Base-by-base conservation (phyloP, 2,329 filamentous ascomycete genomes). In the Venturia nashicola region DNA sequence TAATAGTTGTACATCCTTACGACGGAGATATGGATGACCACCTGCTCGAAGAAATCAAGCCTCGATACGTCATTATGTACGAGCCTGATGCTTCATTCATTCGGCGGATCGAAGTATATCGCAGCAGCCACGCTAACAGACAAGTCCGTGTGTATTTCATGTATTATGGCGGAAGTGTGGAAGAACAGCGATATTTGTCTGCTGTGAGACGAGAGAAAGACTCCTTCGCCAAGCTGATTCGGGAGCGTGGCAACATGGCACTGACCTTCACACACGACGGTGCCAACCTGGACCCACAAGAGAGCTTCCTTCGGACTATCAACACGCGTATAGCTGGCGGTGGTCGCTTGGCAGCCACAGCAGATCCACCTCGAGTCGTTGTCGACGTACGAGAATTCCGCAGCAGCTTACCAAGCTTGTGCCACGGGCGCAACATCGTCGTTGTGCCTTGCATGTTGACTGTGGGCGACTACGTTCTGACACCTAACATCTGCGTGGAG, bases 21-120 rank as follows among this genome's bases (percentile, higher is more conserved):
- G 91, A 96, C 65, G 92, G 92, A 12, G 94, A 97, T 72, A 88
- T 93, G 78, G 94, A 99, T 73, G 94, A 97, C 72, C 90, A 96
- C 73, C 82, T 97, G n/a, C 82, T 99, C 1, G 93, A 99, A 73
- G 94, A 99, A 75, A 82, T 94, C 65, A 91, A 90, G 71, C 94
- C 94, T 42, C 86, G 90, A 66, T 97, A 97, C 74, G 91, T 99
- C 65, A 89, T 99, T 77, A 97, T 99, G 94, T 97, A 97, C 75
- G 94, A 97, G 73, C 93, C 94, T 0, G 91, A 97, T 68, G 86
- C 93, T 2, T 86, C 93, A 3, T 99, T 99, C 74, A 96, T 97
- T 70, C 86, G 94, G 16, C 83, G 93, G 44, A 88, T 99, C 23
- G 94, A 99, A 73, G 92, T 97, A 2, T 97, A 97, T 76, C 86